These are phyloP conservation scores for Neoarthrinium moseri DNA, from an alignment of 2,329 filamentous ascomycete genomes.

Conservation along the genomic window DNA sequence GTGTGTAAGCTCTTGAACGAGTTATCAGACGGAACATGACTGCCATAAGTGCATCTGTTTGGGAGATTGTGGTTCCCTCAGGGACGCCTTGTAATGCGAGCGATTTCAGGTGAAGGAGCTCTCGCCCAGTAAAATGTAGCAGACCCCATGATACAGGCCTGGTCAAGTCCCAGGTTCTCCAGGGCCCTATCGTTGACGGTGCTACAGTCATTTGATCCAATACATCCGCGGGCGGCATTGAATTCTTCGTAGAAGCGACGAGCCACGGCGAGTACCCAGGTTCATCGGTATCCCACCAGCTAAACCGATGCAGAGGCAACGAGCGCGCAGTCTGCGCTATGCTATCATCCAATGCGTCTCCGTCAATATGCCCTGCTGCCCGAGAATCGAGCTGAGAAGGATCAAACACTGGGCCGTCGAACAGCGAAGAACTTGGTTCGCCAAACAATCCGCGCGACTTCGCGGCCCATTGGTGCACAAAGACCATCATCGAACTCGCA, in stretches of 20 bases:
- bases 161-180: constrained; percentile 39
- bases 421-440: background rate
- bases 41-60: constrained; percentile 43
- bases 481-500: constrained; percentile 39
- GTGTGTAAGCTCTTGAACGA: constrained; percentile 31
- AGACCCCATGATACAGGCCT: constrained; percentile 29
- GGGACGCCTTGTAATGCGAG: constrained; percentile 11
- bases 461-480: constrained; percentile 40
- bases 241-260: constrained; percentile 20
- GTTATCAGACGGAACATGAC: constrained; percentile 45
- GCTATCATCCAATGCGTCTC: constrained; percentile 20
- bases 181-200: constrained; percentile 34
- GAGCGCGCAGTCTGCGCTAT: constrained; percentile 27
- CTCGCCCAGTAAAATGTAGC: constrained; percentile 35
- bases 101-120: constrained; percentile 33
- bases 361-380: constrained; percentile 20
- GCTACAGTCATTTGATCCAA: constrained; percentile 15
- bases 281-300: constrained; percentile 41
- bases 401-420: constrained; percentile 33
- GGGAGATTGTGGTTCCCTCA: constrained; percentile 29
- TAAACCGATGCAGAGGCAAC: constrained; percentile 44
- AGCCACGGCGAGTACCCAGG: constrained; percentile 28
- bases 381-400: constrained; percentile 37
- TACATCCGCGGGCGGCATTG: constrained; percentile 22
- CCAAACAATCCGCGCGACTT: constrained; percentile 20